Evolutionary conservation across 1,284 basidiomycete genomes (phyloP).

Genomic region (Papiliotrema laurentii): DNA sequence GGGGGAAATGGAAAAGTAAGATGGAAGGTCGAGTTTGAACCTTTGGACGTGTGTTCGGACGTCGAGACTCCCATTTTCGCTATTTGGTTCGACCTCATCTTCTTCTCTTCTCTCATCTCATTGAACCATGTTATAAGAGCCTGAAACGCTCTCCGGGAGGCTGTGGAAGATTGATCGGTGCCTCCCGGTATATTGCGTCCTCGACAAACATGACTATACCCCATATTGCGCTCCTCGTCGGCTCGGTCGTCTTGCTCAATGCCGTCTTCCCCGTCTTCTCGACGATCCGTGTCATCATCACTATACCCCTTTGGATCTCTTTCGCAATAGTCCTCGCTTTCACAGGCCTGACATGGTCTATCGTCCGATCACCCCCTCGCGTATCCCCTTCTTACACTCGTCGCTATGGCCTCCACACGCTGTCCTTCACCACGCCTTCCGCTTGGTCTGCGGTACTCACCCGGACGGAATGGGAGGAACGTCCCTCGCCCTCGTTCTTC

Average conservation of each 20-base stretch:
- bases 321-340: background rate
- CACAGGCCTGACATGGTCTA: background rate
- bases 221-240: background rate
- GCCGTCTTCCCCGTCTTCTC: slow-evolving; percentile 57
- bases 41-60: no score
- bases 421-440: slow-evolving; percentile 80
- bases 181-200: no score
- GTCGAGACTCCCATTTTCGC: no score
- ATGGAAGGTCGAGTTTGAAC: no score
- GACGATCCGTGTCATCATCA: slow-evolving; percentile 51
- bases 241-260: slow-evolving; percentile 58
- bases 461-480: slow-evolving; percentile 72
- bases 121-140: no score
- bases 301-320: slow-evolving; percentile 3
- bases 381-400: background rate
- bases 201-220: no score
- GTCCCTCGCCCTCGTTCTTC: slow-evolving; percentile 61
- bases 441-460: slow-evolving; percentile 84
- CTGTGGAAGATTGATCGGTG: no score
- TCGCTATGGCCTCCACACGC: slow-evolving; percentile 32
- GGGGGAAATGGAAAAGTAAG: no score
- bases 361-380: background rate
- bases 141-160: no score
- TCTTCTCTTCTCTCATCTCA: no score
- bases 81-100: no score